Conservation (phyloP, 1,139 yeast genomes). For the Hemisphaericaspora xylanilytica region DNA sequence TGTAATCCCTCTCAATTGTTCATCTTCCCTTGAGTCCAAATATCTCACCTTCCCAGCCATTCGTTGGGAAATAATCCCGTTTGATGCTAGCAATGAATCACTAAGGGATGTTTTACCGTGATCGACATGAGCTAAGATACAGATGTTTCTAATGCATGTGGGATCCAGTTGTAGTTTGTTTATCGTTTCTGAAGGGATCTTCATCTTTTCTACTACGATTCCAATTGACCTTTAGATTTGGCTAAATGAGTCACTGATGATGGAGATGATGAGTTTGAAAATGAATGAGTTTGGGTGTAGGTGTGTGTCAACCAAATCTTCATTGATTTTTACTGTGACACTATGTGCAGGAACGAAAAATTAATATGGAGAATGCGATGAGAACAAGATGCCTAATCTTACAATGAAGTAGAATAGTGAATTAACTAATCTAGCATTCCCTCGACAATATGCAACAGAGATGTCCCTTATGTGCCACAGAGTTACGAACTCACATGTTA, state of each 20-base stretch:
- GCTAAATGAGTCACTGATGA: too few relatives aligned
- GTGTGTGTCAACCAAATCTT: too few relatives aligned
- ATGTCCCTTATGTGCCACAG: conserved; percentile 30
- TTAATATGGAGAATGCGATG: too few relatives aligned
- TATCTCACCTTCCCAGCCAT: conserved; percentile 95
- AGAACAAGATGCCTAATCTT: too few relatives aligned
- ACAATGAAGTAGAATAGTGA: too few relatives aligned
- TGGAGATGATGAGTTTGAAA: too few relatives aligned
- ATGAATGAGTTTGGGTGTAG: too few relatives aligned
- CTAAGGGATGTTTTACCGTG: conserved; percentile 97
- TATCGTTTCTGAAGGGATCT: conserved; percentile 60
- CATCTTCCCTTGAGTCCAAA: conserved; percentile 92
- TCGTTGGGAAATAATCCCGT: conserved; percentile 92
- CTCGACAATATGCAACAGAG: conserved; percentile 1
- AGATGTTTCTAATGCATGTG: conserved; percentile 75
- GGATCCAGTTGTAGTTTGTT: conserved; percentile 68
- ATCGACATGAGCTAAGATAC: conserved; percentile 97
- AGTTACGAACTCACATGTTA: conserved; percentile 24
- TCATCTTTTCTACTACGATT: conserved; percentile 35
- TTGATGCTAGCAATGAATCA: conserved; percentile 88
- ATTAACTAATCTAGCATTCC: too few relatives aligned
- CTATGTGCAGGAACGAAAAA: too few relatives aligned
- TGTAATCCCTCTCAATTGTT: conserved; percentile 92
- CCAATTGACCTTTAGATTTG: neutral
- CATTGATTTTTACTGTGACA: too few relatives aligned